A percentile compares a stretch with the other conserved stretches of the same genome.
Evolutionary conservation across 345 rosid species (phyloP).

Genomic region (Hibiscus mutabilis): DNA sequence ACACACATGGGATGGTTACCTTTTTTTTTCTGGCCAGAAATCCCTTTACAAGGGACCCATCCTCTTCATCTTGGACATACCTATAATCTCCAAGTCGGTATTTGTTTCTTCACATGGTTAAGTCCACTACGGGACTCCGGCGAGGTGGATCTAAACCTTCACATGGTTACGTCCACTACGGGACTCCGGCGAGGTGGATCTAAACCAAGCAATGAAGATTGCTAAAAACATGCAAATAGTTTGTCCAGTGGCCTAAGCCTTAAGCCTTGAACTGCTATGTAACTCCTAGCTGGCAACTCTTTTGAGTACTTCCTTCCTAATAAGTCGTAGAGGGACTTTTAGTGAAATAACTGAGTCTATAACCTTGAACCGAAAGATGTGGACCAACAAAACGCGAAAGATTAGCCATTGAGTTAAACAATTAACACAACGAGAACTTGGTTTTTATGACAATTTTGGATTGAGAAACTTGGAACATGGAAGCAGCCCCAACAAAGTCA

Average conservation of each 20-base stretch:
- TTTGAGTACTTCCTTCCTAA: no score
- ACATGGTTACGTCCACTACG: conserved; percentile 1
- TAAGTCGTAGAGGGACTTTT: no score
- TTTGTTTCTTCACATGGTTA: conserved; percentile 9
- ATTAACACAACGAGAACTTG: neutral
- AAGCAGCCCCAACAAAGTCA: neutral
- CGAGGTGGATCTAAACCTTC: neutral
- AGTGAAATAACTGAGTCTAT: no score
- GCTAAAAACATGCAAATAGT: neutral
- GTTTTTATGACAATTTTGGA: neutral
- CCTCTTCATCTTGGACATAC: neutral
- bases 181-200: neutral
- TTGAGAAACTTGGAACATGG: neutral
- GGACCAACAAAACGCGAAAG: no score
- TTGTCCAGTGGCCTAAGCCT: neutral
- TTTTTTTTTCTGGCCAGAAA: neutral
- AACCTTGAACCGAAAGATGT: neutral
- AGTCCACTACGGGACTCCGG: neutral
- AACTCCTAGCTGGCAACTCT: no score
- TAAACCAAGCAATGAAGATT: neutral
- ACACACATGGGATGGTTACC: conserved; percentile 9
- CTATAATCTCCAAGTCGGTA: neutral
- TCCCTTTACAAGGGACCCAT: conserved; percentile 7
- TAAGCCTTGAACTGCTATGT: no score
- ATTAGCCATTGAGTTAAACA: no score